Conservation (phyloP, 2,329 filamentous ascomycete genomes). For the Colletotrichum tropicale region DNA sequence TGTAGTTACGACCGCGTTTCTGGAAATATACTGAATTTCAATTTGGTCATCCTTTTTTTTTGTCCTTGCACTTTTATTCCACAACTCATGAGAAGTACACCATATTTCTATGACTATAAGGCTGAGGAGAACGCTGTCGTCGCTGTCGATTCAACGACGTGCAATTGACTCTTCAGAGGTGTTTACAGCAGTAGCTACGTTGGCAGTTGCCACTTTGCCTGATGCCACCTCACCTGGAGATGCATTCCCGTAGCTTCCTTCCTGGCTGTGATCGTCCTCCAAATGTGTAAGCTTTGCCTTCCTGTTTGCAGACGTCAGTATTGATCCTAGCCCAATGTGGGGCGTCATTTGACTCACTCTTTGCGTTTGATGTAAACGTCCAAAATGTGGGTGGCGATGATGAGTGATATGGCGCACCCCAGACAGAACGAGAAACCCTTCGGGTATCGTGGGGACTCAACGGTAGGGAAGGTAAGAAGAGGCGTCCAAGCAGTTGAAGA, state of each 20-base stretch:
- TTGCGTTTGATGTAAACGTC: constrained; percentile 20
- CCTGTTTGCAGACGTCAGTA: neutral
- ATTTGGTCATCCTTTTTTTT: no score
- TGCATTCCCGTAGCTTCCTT: neutral
- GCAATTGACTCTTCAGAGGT: neutral
- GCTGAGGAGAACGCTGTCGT: rapidly evolving
- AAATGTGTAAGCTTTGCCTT: neutral
- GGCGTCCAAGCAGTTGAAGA: constrained; percentile 60
- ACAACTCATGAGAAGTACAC: neutral
- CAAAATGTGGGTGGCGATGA: constrained; percentile 12
- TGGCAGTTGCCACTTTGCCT: neutral
- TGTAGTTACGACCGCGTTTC: rapidly evolving
- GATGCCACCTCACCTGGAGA: neutral
- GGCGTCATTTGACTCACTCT: neutral
- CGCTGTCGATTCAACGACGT: neutral
- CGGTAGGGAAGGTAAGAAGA: constrained; percentile 52
- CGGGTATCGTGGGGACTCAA: constrained; percentile 45
- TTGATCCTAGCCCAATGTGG: rapidly evolving
- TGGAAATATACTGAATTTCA: neutral
- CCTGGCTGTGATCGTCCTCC: neutral
- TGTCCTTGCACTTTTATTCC: no score
- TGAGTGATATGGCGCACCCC: constrained; percentile 11
- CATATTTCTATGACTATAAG: neutral
- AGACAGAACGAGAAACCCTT: constrained; percentile 48
- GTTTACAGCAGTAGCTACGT: neutral